These are phyloP conservation scores for Symmetrospora coprosmae DNA, from an alignment of 768 basidiomycete genomes.

Conservation along the genomic window DNA sequence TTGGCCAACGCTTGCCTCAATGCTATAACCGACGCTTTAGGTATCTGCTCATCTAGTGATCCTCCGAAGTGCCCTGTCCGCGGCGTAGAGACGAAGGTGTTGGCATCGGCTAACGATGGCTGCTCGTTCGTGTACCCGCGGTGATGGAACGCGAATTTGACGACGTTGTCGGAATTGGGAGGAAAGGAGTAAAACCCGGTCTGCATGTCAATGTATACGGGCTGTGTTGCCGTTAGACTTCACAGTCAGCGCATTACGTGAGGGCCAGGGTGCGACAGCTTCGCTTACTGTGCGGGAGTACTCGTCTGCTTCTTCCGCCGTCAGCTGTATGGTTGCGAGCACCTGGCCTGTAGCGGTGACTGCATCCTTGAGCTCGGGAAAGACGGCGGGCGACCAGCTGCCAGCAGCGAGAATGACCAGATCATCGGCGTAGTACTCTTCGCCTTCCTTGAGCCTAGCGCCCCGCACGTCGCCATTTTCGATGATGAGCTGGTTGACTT, in stretches of 20 bases:
- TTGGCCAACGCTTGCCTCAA: conserved; percentile 46
- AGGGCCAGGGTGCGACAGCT: not conserved
- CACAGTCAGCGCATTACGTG: too few species aligned
- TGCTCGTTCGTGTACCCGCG: conserved; percentile 50
- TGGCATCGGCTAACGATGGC: conserved; percentile 36
- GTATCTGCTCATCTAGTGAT: conserved; percentile 40
- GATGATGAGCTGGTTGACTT: conserved; percentile 46
- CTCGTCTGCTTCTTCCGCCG: conserved; percentile 14
- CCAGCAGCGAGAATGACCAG: conserved; percentile 59
- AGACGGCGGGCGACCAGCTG: conserved; percentile 70
- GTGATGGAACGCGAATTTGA: conserved; percentile 67
- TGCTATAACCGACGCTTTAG: conserved; percentile 44
- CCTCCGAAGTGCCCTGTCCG: conserved; percentile 33
- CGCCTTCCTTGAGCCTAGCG: conserved; percentile 51
- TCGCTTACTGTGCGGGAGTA: conserved; percentile 19
- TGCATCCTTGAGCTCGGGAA: conserved; percentile 43
- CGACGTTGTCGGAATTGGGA: conserved; percentile 39
- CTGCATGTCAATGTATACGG: conserved; percentile 24
- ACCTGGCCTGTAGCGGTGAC: conserved; percentile 58
- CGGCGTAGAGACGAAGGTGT: conserved; percentile 12
- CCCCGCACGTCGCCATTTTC: conserved; percentile 40
- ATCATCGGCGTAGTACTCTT: conserved; percentile 41
- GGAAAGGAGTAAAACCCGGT: conserved; percentile 27
- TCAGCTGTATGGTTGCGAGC: conserved; percentile 25
- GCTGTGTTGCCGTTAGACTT: too few species aligned